phyloP scores from a whole-genome alignment of 2,329 filamentous ascomycete genomes.

The Neopestalotiopsis sp. region DNA sequence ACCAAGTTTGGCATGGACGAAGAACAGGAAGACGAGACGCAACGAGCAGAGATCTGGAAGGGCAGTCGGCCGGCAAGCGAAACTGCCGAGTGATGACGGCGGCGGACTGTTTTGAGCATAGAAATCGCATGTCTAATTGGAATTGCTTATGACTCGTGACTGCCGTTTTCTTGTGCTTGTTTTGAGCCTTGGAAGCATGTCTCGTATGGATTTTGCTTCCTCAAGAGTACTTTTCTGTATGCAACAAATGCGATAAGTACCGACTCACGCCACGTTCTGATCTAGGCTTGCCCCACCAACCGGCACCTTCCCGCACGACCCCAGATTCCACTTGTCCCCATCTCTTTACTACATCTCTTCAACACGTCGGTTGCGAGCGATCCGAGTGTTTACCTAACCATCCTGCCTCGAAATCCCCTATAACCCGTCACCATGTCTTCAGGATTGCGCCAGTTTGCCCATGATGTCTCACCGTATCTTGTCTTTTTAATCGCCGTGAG shows the following conservation, averaged over 20 bases:
- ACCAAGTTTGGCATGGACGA: conserved; percentile 58
- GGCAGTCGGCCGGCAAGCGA: conserved; percentile 36
- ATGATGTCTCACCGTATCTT: conserved; percentile 75
- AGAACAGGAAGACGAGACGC: conserved; percentile 46
- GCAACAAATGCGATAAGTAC: too few relatives aligned
- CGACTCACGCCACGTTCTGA: not conserved
- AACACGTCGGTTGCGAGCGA: too few relatives aligned
- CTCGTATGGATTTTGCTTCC: too few relatives aligned
- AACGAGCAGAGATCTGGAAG: conserved; percentile 40
- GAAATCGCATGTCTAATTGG: not conserved
- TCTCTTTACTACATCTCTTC: not conserved
- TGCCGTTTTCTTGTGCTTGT: too few relatives aligned
- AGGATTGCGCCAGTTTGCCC: conserved; percentile 39
- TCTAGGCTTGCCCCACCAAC: not conserved
- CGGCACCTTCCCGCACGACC: not conserved
- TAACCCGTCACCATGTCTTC: conserved; percentile 19
- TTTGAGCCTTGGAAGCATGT: not conserved
- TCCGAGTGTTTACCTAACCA: not conserved
- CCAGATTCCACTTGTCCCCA: not conserved
- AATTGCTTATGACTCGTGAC: too few relatives aligned
- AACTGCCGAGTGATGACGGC: conserved; percentile 23
- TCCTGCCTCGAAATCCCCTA: not conserved
- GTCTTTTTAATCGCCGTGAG: conserved; percentile 76
- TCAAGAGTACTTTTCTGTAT: too few relatives aligned
- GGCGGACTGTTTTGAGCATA: conserved; percentile 4